Conservation (phyloP, 2,329 filamentous ascomycete species). For the Cladosporium velox region DNA sequence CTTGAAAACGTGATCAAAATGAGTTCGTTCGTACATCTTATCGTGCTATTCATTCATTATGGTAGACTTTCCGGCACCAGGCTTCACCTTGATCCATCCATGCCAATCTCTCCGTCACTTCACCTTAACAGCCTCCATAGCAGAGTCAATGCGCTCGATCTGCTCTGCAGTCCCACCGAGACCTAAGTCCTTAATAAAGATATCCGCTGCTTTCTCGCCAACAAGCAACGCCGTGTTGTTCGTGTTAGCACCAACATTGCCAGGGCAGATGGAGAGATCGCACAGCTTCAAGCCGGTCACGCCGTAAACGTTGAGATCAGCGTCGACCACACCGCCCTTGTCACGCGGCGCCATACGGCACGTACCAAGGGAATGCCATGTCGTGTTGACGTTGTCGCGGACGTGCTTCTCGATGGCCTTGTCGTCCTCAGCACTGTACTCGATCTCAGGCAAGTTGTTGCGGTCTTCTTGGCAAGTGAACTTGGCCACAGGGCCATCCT, state of each 20-base stretch:
- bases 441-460: conserved; percentile 36
- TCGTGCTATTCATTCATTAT: background rate
- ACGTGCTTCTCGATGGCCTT: conserved; percentile 44
- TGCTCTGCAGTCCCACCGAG: conserved; percentile 12
- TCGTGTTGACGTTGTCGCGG: conserved; percentile 42
- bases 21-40: background rate
- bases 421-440: conserved; percentile 42
- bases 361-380: conserved; percentile 45
- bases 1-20: background rate
- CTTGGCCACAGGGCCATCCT: conserved; percentile 38
- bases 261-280: conserved; percentile 44
- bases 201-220: conserved; percentile 45
- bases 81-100: background rate
- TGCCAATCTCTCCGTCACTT: background rate
- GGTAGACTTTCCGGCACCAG: background rate
- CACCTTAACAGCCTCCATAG: background rate
- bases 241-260: conserved; percentile 49
- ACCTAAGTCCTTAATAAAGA: conserved; percentile 44
- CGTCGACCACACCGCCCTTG: conserved; percentile 44
- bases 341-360: conserved; percentile 40
- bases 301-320: conserved; percentile 43
- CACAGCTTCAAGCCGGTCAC: conserved; percentile 44
- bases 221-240: conserved; percentile 49
- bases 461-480: conserved; percentile 35
- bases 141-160: conserved; percentile 9